Percentiles rank a stretch among this genome's conserved stretches.
These are phyloP conservation scores for Oehlia diaphana DNA, from an alignment of 192 early-diverging fungal genomes.

Conservation along the genomic window DNA sequence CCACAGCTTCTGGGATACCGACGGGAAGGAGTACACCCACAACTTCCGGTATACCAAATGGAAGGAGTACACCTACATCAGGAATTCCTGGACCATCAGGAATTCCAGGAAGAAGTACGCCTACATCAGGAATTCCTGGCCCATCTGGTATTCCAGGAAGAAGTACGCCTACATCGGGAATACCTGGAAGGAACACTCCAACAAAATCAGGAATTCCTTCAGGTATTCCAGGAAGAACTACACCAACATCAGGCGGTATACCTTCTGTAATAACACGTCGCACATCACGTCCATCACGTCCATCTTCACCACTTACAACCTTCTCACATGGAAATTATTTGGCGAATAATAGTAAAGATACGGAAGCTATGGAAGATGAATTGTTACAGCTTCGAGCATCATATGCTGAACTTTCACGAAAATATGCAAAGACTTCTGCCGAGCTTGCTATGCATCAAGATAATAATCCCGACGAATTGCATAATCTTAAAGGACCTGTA, in stretches of 20 bases:
- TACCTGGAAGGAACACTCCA: neutral
- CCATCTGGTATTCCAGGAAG: slow-evolving; percentile 25
- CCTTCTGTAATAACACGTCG: neutral
- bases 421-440: slow-evolving; percentile 12
- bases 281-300: neutral
- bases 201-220: neutral
- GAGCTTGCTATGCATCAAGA: slow-evolving; percentile 24
- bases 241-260: neutral
- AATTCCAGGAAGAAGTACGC: slow-evolving; percentile 33
- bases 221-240: slow-evolving; percentile 2
- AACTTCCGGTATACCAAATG: neutral
- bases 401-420: slow-evolving; percentile 10
- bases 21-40: no score
- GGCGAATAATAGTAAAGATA: neutral
- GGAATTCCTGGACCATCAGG: neutral
- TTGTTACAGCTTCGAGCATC: slow-evolving; percentile 38
- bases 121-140: slow-evolving; percentile 21
- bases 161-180: neutral
- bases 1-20: neutral
- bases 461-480: slow-evolving; percentile 13
- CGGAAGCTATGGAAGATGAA: slow-evolving; percentile 47
- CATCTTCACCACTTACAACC: neutral
- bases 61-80: slow-evolving; percentile 27
- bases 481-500: slow-evolving; percentile 35
- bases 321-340: slow-evolving; percentile 30